phyloP scores from a whole-genome alignment of 2,329 filamentous ascomycete species.

The Fusarium musae region DNA sequence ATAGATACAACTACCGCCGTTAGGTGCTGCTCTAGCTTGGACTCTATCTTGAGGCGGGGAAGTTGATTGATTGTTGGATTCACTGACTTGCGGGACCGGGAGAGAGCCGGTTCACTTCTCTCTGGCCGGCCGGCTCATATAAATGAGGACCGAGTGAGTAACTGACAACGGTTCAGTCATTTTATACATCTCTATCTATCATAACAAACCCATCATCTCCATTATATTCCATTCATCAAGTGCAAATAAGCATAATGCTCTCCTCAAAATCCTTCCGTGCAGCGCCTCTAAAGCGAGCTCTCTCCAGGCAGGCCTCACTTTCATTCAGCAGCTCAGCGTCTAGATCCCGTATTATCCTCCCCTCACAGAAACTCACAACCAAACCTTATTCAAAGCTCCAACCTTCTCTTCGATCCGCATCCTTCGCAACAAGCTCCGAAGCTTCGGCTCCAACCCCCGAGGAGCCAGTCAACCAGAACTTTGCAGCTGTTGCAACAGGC shows the following conservation, averaged over 20 bases:
- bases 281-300: constrained; percentile 19
- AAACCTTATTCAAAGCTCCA: neutral
- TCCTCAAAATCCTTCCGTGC: constrained; percentile 9
- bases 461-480: constrained; percentile 36
- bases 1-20: neutral
- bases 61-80: constrained; percentile 13
- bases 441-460: neutral
- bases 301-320: constrained; percentile 19
- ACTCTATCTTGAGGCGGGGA: constrained; percentile 17
- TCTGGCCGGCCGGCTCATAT: neutral
- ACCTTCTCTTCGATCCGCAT: neutral
- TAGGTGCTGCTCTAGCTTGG: constrained; percentile 4
- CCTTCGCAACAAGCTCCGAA: constrained; percentile 38
- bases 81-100: constrained; percentile 22
- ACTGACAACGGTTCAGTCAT: neutral
- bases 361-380: constrained; percentile 1
- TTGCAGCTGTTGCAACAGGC: constrained; percentile 44
- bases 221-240: neutral
- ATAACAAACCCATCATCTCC: neutral
- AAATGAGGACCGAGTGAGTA: neutral
- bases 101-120: neutral
- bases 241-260: constrained; percentile 23
- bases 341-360: neutral
- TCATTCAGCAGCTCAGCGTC: constrained; percentile 18
- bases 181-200: neutral